Evolutionary conservation across 1,139 yeast species (phyloP), one percentile per base, ranked within the genome.

Genomic region (Candida albicans): DNA sequence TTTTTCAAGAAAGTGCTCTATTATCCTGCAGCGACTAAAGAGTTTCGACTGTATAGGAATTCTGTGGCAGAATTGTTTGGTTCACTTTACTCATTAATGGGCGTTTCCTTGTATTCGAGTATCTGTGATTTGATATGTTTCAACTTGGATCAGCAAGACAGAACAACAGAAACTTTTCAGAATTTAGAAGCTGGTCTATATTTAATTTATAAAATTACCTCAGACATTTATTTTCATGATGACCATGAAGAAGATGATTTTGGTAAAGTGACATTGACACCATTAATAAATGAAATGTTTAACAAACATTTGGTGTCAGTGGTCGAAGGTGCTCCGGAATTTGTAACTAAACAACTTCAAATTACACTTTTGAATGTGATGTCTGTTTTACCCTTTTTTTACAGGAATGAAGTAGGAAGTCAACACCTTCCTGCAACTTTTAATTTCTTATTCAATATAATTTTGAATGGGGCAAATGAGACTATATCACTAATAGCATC

Each of bases 41-140:
- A 84, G 52, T 88, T 90, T 56, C 63, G 67, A 13, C 76, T 81
- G 25, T 91, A 81, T 58, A 74, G 96, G 52, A 67, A 78, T 22
- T 91, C 85, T 48, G 84, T 87, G 8, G 78, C 85, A 1, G 97
- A 91, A 54, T 70, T 90, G 41, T 79, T 87, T 52, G 91, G 88
- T 43, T 70, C 80, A 0, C 64, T 84, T 2, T 87, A 84, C 65
- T 79, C 89, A 0, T 67, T 87, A 11, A 67, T 88, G 40, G 86
- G 86, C 30, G 56, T 68, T 5, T 70, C 77, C 2, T 66, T 89
- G 39, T 80, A 82, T 52, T 70, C 75, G 3, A 71, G 70, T 30
- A 64, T 88, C 29, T 67, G 78, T 2, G 56, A 61, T 4, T 75
- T 75, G 33, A 68, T 83, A 1, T 50, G 67, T 1, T 50, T 54